Evolutionary conservation across 805 yeast genomes (phyloP).

Genomic region (Ogataea methylovora): DNA sequence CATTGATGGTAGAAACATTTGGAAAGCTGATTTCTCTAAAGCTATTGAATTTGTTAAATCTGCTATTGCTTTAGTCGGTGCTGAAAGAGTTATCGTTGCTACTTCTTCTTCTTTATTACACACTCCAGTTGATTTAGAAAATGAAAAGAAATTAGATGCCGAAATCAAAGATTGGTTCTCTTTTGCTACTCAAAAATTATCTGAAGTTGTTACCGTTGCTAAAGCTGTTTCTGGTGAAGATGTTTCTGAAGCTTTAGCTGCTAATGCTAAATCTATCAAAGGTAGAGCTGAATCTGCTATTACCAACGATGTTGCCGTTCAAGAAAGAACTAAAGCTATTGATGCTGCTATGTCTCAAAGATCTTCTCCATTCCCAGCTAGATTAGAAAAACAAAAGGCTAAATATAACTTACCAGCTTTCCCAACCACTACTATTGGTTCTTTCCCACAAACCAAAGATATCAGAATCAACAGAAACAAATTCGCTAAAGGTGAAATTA

Average conservation of each 20-base stretch:
- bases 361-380: slow-evolving; percentile 75
- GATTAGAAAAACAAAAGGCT: slow-evolving; percentile 82
- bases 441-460: slow-evolving; percentile 99
- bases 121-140: slow-evolving; percentile 94
- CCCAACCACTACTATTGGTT: slow-evolving; percentile 99
- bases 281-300: slow-evolving; percentile 81
- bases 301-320: slow-evolving; percentile 89
- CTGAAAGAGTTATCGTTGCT: slow-evolving; percentile 80
- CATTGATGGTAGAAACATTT: slow-evolving; percentile 98
- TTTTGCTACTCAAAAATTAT: slow-evolving; percentile 93
- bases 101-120: slow-evolving; percentile 96
- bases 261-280: slow-evolving; percentile 79
- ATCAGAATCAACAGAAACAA: slow-evolving; percentile 98
- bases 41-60: slow-evolving; percentile 75
- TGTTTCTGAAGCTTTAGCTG: slow-evolving; percentile 69
- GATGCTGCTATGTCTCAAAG: slow-evolving; percentile 76
- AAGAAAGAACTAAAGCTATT: slow-evolving; percentile 74
- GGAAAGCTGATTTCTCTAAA: slow-evolving; percentile 93
- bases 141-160: slow-evolving; percentile 85
- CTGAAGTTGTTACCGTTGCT: slow-evolving; percentile 86
- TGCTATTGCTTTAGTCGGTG: slow-evolving; percentile 81
- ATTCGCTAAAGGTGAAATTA: slow-evolving; percentile 92
- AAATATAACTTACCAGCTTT: slow-evolving; percentile 91
- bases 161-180: slow-evolving; percentile 97
- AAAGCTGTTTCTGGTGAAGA: slow-evolving; percentile 80